A percentile compares a stretch with the other conserved stretches of the same genome.
These are phyloP conservation scores for Wickerhamiella kazuoi DNA, from an alignment of 805 yeast species.

Conservation along the genomic window DNA sequence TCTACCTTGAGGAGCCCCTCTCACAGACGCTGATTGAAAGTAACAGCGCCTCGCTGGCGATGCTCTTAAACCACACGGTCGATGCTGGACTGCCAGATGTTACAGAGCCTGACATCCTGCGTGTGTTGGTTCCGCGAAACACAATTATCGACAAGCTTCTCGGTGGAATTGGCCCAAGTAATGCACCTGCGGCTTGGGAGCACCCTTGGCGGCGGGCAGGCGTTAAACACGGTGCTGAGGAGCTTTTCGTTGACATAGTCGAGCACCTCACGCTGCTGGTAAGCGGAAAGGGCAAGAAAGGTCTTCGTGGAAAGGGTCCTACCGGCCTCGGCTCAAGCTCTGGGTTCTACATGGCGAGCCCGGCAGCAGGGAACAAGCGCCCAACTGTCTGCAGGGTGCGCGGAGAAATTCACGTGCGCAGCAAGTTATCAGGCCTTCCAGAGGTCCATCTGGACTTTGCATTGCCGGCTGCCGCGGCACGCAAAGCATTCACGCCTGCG, in stretches of 20 bases:
- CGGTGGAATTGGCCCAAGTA: conserved; percentile 15
- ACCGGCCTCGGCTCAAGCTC: not conserved
- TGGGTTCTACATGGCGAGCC: conserved; percentile 15
- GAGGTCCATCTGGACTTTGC: conserved; percentile 27
- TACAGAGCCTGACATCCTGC: conserved; percentile 52
- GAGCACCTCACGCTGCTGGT: conserved; percentile 47
- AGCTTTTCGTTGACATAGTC: conserved; percentile 64
- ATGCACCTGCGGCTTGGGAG: conserved; percentile 9
- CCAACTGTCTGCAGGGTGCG: conserved; percentile 25
- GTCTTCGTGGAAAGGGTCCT: not conserved
- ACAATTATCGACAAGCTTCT: conserved; percentile 38
- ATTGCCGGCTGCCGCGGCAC: conserved; percentile 5
- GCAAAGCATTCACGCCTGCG: conserved; percentile 26
- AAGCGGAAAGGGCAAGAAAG: not conserved
- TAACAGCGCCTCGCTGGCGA: conserved; percentile 51
- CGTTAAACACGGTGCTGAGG: conserved; percentile 63
- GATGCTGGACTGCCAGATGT: conserved; percentile 60
- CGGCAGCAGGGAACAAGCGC: conserved; percentile 7
- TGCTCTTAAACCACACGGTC: conserved; percentile 58
- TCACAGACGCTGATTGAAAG: conserved; percentile 42
- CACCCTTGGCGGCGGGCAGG: conserved; percentile 65
- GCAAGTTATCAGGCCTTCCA: conserved; percentile 67
- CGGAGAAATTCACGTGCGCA: conserved; percentile 47
- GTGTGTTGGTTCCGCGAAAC: conserved; percentile 51
- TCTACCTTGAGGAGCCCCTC: conserved; percentile 42